Base-by-base conservation (phyloP, 331 rosid species). In the Phaseolus coccineus region DNA sequence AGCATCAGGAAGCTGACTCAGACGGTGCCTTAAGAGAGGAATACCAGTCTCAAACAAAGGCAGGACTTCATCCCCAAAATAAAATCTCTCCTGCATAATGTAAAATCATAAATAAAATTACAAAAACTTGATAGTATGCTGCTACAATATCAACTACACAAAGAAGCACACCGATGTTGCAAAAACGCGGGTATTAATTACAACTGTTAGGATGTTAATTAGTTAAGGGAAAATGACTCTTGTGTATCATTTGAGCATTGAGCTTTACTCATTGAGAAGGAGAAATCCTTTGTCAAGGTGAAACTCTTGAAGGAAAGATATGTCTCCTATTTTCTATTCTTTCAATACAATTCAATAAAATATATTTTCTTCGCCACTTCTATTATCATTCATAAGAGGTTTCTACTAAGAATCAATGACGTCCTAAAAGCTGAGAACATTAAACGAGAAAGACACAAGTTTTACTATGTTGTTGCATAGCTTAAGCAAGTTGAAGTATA, bases 21-120 rank as follows among this genome's bases (percentile, higher is more conserved):
- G 77, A 30, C 97, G 93, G 86, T 91, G 87, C 91, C 90, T 95
- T 69, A 95, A 87, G 69, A 93, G 90, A 69, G 99, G 99, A 81
- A 95, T 91, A 59, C 99, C 99, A 44, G 99, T 95, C 84, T 90
- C 99, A 82, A 95, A 95, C 90, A 95, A 83, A 51, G 99, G 99
- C 92, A 95, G 84, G 74, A 95, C 99, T 69, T 91, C 88, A 77
- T 95, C 99, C 37, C 99, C 99, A 74, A 93, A 95, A 83, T 95
- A 95, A 91, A 95, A 93, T 68, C 99, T 91, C 85, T 95, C 99
- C 99, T 95, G 95, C 78, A 57, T 9, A 59, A 76, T 66, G 84
- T 47, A 42, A 76, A 62, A 61, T 52, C 57, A 44, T 16, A 50
- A 67, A 27, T 35, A 9, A 57, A 10, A 50, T 61, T 11, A 8